Base-by-base conservation (phyloP, 108 stramenopile species). In the Skeletonema costatum region DNA sequence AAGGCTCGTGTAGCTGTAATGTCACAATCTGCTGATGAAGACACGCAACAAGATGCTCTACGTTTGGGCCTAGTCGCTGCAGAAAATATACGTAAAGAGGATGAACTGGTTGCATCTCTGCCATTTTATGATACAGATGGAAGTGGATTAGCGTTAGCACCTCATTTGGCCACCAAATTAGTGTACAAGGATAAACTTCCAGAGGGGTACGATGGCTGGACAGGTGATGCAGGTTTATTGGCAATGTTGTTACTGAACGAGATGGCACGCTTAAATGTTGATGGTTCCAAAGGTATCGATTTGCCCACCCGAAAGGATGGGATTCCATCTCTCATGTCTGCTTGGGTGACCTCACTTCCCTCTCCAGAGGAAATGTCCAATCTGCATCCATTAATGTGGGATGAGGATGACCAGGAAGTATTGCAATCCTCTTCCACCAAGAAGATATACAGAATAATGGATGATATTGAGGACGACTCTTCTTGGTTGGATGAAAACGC, bases 391-490 rank as follows among this genome's bases (percentile, higher is more conserved):
- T 67, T 88, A 2, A 70, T 91, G 30, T 95, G 92, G 92, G 81
- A 89, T 25, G 92, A 92, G 68, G 86, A 81, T 6, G 89, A 90
- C 69, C 94, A 95, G 77, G 94, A 95, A 77, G 68, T 83, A 17
- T 67, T 95, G 76, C 94, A 95, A 75, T 76, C 69, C 9, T 92
- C 91, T 0, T 82, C 79, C 2, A 95, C 92, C 8, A 91, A 89
- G 30, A 92, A 92, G 72, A 87, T 95, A 16, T 95, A 95, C 78
- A 85, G 87, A 38, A 29, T 82, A 5, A 68, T 95, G 64, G 94
- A 95, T 83, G 94, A 95, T 68, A 77, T 91, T 50, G 94, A 95
- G 42, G 94, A 95, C 73, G 94, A 95, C 80, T 85, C 86, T 1
- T 70, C 82, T 4, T 95, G 94, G 94, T 60, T 92, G 69, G 63